Conservation (phyloP, 331 rosid species). For the Stylosanthes scabra region DNA sequence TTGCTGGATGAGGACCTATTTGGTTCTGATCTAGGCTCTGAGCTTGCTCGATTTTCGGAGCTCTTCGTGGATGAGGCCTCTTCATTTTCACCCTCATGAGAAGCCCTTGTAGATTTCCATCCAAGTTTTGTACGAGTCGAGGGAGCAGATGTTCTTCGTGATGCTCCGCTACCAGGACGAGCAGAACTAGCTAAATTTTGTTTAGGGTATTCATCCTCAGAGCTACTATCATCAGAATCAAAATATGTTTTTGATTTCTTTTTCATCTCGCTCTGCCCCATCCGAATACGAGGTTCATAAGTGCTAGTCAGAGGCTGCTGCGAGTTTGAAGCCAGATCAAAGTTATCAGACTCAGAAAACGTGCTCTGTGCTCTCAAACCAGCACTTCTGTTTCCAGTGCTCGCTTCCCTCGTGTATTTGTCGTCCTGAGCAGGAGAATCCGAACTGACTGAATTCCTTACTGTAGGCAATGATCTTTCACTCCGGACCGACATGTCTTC, state of each 20-base stretch:
- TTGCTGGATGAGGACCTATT: slow-evolving; percentile 42
- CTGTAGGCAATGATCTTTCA: slow-evolving; percentile 51
- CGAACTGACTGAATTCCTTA: slow-evolving; percentile 46
- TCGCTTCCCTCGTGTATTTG: slow-evolving; percentile 39
- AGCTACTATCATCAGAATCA: slow-evolving; percentile 57
- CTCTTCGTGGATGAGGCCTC: slow-evolving; percentile 37
- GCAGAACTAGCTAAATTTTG: slow-evolving; percentile 45
- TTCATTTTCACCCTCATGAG: slow-evolving; percentile 37
- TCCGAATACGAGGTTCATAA: slow-evolving; percentile 42
- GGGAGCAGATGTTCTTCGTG: slow-evolving; percentile 71
- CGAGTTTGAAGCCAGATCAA: slow-evolving; percentile 39
- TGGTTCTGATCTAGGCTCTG: slow-evolving; percentile 45
- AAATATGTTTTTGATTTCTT: slow-evolving; percentile 52
- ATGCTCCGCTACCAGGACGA: slow-evolving; percentile 52
- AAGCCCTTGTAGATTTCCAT: slow-evolving; percentile 54
- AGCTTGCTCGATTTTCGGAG: slow-evolving; percentile 41
- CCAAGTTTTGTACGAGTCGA: slow-evolving; percentile 49
- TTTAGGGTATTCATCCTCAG: slow-evolving; percentile 58
- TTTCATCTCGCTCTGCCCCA: slow-evolving; percentile 40
- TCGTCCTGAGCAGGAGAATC: slow-evolving; percentile 47
- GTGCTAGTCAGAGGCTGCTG: slow-evolving; percentile 42
- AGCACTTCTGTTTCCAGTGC: slow-evolving; percentile 38
- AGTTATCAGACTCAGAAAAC: slow-evolving; percentile 49
- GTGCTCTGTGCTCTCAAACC: slow-evolving; percentile 28
- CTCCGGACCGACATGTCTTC: slow-evolving; percentile 43